A percentile compares a stretch with the other conserved stretches of the same genome.
These are phyloP conservation scores for Immersiporthe knoxdaviesiana DNA, from an alignment of 2,329 filamentous ascomycete species.

Conservation along the genomic window DNA sequence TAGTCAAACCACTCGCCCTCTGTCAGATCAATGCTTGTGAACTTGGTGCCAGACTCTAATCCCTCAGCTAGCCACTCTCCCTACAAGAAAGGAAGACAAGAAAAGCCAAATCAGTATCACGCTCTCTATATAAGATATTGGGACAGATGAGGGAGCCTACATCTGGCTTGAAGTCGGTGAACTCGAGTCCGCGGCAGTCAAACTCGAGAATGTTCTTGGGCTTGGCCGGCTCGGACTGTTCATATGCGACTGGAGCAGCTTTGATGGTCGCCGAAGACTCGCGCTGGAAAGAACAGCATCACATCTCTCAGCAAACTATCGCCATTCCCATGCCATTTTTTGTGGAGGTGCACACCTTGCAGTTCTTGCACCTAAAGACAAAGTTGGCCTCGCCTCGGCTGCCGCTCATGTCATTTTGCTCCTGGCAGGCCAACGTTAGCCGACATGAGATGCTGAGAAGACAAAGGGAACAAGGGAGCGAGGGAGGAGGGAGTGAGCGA, in stretches of 20 bases:
- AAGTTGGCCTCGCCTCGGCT: slow-evolving; percentile 97
- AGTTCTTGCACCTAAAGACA: slow-evolving; percentile 99
- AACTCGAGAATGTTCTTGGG: slow-evolving; percentile 82
- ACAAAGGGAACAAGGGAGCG: background rate
- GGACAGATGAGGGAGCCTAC: slow-evolving; percentile 50
- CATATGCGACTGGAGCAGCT: slow-evolving; percentile 71
- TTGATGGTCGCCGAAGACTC: slow-evolving; percentile 87
- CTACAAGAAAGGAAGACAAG: slow-evolving; percentile 46
- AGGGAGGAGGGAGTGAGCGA: background rate
- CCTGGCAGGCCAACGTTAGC: slow-evolving; percentile 53
- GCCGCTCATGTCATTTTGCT: slow-evolving; percentile 86
- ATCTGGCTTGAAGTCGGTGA: slow-evolving; percentile 87
- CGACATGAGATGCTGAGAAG: background rate
- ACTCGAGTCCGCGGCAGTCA: slow-evolving; percentile 92
- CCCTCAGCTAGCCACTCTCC: slow-evolving; percentile 91
- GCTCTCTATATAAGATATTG: slow-evolving; percentile 12
- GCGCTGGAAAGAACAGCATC: slow-evolving; percentile 52
- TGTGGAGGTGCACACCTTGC: slow-evolving; percentile 68
- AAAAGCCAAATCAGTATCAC: slow-evolving; percentile 13
- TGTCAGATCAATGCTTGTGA: slow-evolving; percentile 76
- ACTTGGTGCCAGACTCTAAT: slow-evolving; percentile 78
- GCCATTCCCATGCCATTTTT: background rate
- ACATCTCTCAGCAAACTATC: slow-evolving; percentile 7
- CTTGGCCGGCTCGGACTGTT: slow-evolving; percentile 72
- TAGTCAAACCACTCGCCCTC: slow-evolving; percentile 99